These are phyloP conservation scores for Cladophialophora exuberans DNA, from an alignment of 2,329 filamentous ascomycete genomes.

Conservation along the genomic window DNA sequence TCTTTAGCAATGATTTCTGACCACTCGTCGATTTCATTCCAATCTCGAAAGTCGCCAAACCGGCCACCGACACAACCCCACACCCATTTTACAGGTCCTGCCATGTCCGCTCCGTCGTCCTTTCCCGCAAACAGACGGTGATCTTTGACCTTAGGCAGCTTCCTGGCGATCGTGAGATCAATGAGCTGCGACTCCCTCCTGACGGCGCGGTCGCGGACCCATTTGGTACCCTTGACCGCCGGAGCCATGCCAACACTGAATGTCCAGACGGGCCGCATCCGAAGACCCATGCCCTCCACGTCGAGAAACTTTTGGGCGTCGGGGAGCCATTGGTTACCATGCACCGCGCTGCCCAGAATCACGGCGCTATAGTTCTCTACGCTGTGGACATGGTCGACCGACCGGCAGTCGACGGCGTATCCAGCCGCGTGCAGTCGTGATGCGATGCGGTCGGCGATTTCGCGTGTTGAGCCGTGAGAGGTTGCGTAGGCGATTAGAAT, in stretches of 20 bases:
- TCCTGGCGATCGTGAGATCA: conserved; percentile 10
- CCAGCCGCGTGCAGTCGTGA: conserved; percentile 23
- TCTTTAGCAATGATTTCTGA: conserved; percentile 25
- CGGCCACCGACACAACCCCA: conserved; percentile 27
- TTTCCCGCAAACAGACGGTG: conserved; percentile 28
- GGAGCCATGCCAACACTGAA: conserved; percentile 27
- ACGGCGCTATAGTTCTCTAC: conserved; percentile 29
- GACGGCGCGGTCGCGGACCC: conserved; percentile 18
- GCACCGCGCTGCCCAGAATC: conserved; percentile 27
- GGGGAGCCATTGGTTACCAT: conserved; percentile 20
- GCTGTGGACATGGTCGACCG: conserved; percentile 28
- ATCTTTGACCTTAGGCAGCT: conserved; percentile 25
- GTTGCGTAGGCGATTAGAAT: conserved; percentile 28
- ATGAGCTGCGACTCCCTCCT: conserved; percentile 15
- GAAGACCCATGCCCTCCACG: conserved; percentile 26
- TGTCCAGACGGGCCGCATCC: conserved; percentile 24
- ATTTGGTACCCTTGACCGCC: conserved; percentile 7
- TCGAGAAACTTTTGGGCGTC: conserved; percentile 29
- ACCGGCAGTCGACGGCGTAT: conserved; percentile 29
- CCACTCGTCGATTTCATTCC: conserved; percentile 27
- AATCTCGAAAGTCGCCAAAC: conserved; percentile 26
- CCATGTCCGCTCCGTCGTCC: conserved; percentile 16
- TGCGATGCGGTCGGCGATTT: conserved; percentile 27
- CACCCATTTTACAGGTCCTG: conserved; percentile 12
- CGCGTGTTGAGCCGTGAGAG: conserved; percentile 24